Evolutionary conservation across 345 rosid genomes (phyloP), one percentile per base, ranked within the genome.

Genomic region (Brassica carinata): DNA sequence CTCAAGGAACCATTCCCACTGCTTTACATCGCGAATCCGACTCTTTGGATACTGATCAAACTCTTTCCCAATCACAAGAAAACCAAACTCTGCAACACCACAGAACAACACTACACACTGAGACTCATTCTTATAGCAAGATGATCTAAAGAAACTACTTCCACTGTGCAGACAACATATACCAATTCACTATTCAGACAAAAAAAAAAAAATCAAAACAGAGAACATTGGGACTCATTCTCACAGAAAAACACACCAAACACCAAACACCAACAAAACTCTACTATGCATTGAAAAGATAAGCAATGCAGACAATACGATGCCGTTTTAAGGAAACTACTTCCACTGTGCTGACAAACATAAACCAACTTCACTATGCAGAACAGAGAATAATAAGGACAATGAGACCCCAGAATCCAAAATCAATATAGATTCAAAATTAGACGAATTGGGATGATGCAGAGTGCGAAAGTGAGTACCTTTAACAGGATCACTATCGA

Each of bases 1-100:
- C 70, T 88, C 90, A 3, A 94, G 71, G 27, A 91, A 94, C 98
- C 97, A 94, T 58, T 91, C 91, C 98, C 97, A 94, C 33, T 89
- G 72, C 79, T 79, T 86, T 3, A 80, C 15, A 19, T 85, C 76
- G 0, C 74, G 36, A 27, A 89, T 82, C 62, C 82, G 84, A 43
- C 83, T 82, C 77, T 87, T 90, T 0, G 90, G 88, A 38, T 89
- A 91, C 40, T 72, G 84, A 79, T 92, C 92, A 83, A 91, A 92
- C 61, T 90, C 96, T 11, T 83, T 89, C 77, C 94, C 97, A 31
- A 88, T 85, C 70, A 89, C 89, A 55, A 94, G 86, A 87, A 94
- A 90, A 55, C 97, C 93, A 70, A 94, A 92, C 83, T 90, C 97
- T 94, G 90, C 87, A 87, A 51, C 53, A 48, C 48, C 63, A 85